Conservation (phyloP, 2,329 filamentous ascomycete species). For the Biscogniauxia marginata region DNA sequence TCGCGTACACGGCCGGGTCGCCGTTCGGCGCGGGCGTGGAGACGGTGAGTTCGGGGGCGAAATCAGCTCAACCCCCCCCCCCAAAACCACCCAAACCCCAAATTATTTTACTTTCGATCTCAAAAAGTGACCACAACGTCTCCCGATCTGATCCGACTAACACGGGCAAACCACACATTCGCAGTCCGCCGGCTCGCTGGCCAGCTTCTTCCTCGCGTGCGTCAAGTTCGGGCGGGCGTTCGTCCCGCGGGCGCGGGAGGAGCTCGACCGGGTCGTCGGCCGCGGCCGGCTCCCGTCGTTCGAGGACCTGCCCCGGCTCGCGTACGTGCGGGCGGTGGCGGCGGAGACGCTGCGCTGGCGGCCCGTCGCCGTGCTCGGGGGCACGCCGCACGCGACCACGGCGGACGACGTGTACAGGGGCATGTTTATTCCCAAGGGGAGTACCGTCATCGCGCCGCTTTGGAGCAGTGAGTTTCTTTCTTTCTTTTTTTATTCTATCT, state of each 20-base stretch:
- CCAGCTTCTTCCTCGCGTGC: slow-evolving; percentile 52
- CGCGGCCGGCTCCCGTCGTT: slow-evolving; percentile 36
- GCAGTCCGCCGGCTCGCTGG: slow-evolving; percentile 48
- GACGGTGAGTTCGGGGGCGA: slow-evolving; percentile 38
- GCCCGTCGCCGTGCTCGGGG: slow-evolving; percentile 41
- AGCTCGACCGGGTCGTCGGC: slow-evolving; percentile 40
- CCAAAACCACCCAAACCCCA: too few species aligned
- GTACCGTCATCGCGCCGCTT: slow-evolving; percentile 41
- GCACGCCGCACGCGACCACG: slow-evolving; percentile 47
- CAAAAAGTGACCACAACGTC: too few species aligned
- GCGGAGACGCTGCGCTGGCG: slow-evolving; percentile 42
- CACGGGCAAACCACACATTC: too few species aligned
- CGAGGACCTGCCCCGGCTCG: slow-evolving; percentile 34
- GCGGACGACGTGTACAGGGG: slow-evolving; percentile 40
- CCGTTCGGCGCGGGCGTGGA: slow-evolving; percentile 46
- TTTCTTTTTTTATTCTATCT: not conserved
- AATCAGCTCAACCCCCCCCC: too few species aligned
- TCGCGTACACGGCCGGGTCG: slow-evolving; percentile 44
- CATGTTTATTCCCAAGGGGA: slow-evolving; percentile 45
- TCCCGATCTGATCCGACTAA: too few species aligned
- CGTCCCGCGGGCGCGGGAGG: slow-evolving; percentile 41
- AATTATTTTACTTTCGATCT: too few species aligned
- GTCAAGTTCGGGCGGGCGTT: slow-evolving; percentile 49
- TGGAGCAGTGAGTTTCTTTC: slow-evolving; percentile 39
- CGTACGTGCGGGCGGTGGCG: slow-evolving; percentile 37